Evolutionary conservation across 306 rosid species (phyloP).

Genomic region (Dryas drummondii): DNA sequence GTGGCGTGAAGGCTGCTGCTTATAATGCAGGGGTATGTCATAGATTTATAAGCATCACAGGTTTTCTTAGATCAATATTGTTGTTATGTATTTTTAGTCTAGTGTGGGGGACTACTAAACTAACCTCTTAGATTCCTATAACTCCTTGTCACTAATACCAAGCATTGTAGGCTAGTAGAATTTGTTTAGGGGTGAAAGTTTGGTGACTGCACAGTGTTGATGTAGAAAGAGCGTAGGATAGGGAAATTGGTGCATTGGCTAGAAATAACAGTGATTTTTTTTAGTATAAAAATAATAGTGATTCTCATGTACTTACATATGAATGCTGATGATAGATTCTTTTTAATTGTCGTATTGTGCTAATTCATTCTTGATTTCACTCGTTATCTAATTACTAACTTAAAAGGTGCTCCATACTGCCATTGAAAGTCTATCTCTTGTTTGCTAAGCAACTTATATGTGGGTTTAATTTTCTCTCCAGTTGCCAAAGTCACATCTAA

Average conservation of each 20-base stretch:
- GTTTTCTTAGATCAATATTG: not conserved
- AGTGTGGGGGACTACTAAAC: not conserved
- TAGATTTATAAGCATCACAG: constrained; percentile 1
- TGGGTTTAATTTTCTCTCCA: constrained; percentile 46
- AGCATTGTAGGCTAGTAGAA: not conserved
- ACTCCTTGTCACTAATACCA: not conserved
- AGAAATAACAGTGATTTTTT: not conserved
- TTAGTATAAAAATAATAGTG: too few species aligned
- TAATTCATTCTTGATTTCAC: not conserved
- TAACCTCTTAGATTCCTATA: not conserved
- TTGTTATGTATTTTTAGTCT: not conserved
- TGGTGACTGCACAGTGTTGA: not conserved
- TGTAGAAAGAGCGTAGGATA: not conserved
- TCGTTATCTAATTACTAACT: not conserved
- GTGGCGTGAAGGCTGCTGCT: constrained; percentile 92
- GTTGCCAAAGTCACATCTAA: constrained; percentile 77
- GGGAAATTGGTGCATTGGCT: not conserved
- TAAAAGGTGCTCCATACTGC: not conserved
- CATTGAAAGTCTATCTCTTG: constrained; percentile 1
- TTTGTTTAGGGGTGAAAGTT: not conserved
- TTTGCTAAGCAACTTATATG: constrained; percentile 25
- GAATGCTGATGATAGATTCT: not conserved
- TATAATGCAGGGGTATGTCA: constrained; percentile 80
- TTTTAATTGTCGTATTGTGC: not conserved
- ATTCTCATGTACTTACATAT: not conserved